A percentile compares a stretch with the other conserved stretches of the same genome.
These are phyloP conservation scores for Pestalotiopsis sp. DNA, from an alignment of 2,329 filamentous ascomycete species.

Conservation along the genomic window DNA sequence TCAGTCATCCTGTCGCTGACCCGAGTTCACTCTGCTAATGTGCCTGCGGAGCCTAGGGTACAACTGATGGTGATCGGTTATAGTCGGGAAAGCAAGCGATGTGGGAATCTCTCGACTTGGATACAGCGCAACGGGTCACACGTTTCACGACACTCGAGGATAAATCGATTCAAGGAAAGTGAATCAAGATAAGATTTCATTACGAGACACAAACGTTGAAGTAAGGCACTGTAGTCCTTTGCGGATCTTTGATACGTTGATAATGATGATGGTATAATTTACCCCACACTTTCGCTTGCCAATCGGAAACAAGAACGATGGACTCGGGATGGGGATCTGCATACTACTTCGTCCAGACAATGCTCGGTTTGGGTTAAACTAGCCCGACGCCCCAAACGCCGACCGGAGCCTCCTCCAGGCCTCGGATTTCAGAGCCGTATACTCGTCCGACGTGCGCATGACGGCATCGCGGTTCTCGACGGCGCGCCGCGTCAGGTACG, in stretches of 20 bases:
- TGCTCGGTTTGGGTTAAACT: background rate
- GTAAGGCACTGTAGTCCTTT: background rate
- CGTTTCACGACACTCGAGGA: background rate
- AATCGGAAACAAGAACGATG: background rate
- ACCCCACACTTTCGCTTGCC: background rate
- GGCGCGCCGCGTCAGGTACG: slow-evolving; percentile 37
- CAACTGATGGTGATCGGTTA: background rate
- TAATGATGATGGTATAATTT: background rate
- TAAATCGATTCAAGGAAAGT: background rate
- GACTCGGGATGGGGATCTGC: background rate
- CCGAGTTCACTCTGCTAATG: background rate
- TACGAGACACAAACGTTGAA: background rate
- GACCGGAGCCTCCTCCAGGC: slow-evolving; percentile 15
- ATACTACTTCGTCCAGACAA: background rate
- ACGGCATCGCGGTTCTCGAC: slow-evolving; percentile 41
- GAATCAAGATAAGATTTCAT: background rate
- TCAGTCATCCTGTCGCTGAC: background rate
- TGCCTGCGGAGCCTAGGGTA: background rate
- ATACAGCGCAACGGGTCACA: background rate
- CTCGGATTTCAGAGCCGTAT: slow-evolving; percentile 23
- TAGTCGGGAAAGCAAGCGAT: background rate
- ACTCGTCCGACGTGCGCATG: slow-evolving; percentile 25
- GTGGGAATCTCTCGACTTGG: background rate
- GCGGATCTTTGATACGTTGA: background rate
- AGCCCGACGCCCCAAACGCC: background rate